Conservation (phyloP, 139 green algal species). For the Closterium sp. region DNA sequence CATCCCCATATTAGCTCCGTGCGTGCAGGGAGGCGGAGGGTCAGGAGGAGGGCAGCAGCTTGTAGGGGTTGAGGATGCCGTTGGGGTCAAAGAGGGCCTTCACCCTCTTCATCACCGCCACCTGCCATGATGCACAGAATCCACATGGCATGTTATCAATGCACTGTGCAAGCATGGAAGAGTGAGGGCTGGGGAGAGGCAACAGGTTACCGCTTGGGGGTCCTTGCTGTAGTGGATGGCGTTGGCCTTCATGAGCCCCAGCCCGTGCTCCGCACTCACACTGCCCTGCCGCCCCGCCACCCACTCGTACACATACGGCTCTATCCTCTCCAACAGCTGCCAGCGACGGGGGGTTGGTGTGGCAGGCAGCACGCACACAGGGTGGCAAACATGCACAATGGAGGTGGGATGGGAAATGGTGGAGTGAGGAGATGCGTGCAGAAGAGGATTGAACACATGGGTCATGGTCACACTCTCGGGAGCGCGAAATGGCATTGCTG, state of each 20-base stretch:
- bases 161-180: too few relatives aligned
- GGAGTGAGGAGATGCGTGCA: neutral
- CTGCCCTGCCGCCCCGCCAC: conserved; percentile 66
- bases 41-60: conserved; percentile 71
- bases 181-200: too few relatives aligned
- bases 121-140: neutral
- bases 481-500: neutral
- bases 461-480: too few relatives aligned
- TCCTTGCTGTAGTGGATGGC: conserved; percentile 77
- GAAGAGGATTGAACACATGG: neutral
- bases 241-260: conserved; percentile 88
- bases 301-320: conserved; percentile 97
- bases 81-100: conserved; percentile 86
- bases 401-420: neutral
- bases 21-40: neutral
- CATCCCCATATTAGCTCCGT: neutral
- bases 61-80: conserved; percentile 95
- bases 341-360: neutral
- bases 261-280: conserved; percentile 94
- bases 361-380: neutral
- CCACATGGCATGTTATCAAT: neutral
- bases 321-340: conserved; percentile 66
- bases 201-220: neutral
- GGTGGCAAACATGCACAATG: neutral
- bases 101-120: conserved; percentile 74